These are phyloP conservation scores for Fraxinus pennsylvanica DNA, from an alignment of 257 asterid genomes.

Conservation along the genomic window DNA sequence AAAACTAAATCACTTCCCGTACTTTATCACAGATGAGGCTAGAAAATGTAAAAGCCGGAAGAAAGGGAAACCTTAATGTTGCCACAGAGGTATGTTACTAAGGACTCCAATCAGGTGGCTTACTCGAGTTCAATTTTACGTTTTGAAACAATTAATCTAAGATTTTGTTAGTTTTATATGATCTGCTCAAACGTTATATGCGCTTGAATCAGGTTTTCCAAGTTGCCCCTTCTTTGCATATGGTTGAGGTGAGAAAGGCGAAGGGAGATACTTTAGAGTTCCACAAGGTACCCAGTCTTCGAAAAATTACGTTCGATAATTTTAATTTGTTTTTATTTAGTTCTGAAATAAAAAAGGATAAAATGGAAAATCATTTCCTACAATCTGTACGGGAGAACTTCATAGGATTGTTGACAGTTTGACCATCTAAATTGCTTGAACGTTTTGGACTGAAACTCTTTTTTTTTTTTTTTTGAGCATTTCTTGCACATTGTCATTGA, in stretches of 20 bases:
- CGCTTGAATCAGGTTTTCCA: constrained; percentile 52
- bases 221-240: constrained; percentile 62
- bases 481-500: not conserved
- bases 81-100: constrained; percentile 68
- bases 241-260: constrained; percentile 63
- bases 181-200: constrained; percentile 3
- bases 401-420: not conserved
- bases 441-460: not conserved
- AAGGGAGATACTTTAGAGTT: constrained; percentile 66
- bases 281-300: constrained; percentile 20
- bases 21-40: constrained; percentile 69
- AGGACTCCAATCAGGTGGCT: constrained; percentile 7
- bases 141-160: not conserved
- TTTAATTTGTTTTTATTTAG: not conserved
- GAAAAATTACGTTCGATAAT: not conserved
- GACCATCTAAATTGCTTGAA: not conserved
- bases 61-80: constrained; percentile 88
- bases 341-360: not conserved
- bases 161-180: not conserved
- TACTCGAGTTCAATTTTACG: not conserved
- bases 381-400: not conserved
- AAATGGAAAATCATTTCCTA: not conserved
- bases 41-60: constrained; percentile 81
- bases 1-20: not conserved
- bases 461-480: not conserved